These are phyloP conservation scores for Arabidopsis arenosa DNA, from an alignment of 345 rosid species.

Conservation along the genomic window DNA sequence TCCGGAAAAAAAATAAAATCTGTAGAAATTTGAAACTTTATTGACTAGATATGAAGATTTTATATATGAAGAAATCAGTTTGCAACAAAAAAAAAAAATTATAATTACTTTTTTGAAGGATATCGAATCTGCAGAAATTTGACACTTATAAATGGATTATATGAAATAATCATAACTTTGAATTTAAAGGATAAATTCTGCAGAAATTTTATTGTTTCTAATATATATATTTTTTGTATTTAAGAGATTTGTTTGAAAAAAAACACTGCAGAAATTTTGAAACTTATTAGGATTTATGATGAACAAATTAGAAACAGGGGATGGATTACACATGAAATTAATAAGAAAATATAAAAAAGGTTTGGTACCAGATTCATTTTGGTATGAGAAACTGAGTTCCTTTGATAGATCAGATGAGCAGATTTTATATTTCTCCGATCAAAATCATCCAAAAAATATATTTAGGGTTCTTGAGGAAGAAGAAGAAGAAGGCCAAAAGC, in stretches of 20 bases:
- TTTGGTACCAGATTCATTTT: slow-evolving; percentile 45
- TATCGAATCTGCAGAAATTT: background rate
- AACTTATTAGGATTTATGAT: slow-evolving; percentile 15
- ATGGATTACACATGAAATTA: background rate
- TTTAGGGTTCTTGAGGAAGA: slow-evolving; percentile 37
- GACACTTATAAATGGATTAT: background rate
- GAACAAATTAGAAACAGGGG: slow-evolving; percentile 33
- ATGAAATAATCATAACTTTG: slow-evolving; percentile 12
- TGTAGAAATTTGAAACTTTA: slow-evolving; percentile 1
- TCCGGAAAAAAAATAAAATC: background rate
- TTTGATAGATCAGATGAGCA: slow-evolving; percentile 30
- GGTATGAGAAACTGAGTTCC: slow-evolving; percentile 21
- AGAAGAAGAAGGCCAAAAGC: slow-evolving; percentile 36
- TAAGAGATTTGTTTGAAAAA: background rate
- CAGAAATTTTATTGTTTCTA: background rate
- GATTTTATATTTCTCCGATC: background rate
- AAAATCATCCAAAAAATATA: slow-evolving; percentile 2
- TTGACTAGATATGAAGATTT: background rate
- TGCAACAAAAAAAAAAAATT: background rate
- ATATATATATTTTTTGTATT: background rate
- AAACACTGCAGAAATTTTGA: slow-evolving; percentile 1
- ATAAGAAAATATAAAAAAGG: background rate
- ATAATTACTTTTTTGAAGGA: background rate
- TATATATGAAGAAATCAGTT: background rate
- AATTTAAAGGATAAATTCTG: slow-evolving; percentile 15